Base-by-base conservation (phyloP, 495 filamentous ascomycete genomes). In the Penicillium daleae region DNA sequence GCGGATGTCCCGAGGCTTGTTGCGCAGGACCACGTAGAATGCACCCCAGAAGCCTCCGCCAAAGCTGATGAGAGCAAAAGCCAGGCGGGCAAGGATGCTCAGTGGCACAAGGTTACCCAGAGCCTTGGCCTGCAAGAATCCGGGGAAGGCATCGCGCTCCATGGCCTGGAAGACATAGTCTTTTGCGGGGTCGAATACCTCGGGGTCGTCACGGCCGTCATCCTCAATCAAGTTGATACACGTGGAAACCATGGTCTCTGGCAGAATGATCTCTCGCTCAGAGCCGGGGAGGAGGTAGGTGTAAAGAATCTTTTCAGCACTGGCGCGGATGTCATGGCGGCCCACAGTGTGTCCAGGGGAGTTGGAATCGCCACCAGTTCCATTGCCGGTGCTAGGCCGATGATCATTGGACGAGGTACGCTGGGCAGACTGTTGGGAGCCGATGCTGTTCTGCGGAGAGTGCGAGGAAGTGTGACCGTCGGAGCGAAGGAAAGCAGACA, bases 151-250 rank as follows among this genome's bases (percentile, higher is more conserved):
- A 77, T 98, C 95, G 44, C 96, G 88, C 76, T 99, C 95, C 96
- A 99, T 99, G 3, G 95, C 95, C 72, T 98, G 96, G 76, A 97
- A 99, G 50, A 97, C 94, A 72, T 98, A 99, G 78, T 99, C 96
- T 76, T 98, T 98, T 27, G 95, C 95, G 3, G 90, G 88, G 72
- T 97, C 94, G 64, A 99, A 99, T 12, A 99, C 87, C 72, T 98
- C 95, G 1, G 95, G 95, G 71, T 99, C 95, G 66, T 97, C 96
- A 68, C 95, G 87, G 46, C 90, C 90, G 58, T 90, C 86, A 57
- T 94, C 89, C 73, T 99, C 95, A 57, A 99, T 92, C 17, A 89
- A 82, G 46, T 86, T 82, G 39, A 90, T 92, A 61, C 97, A 91
- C 6, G 91, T 85, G 29, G 89, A 83, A 5, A 92, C 86, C 75